These are phyloP conservation scores for Globisporangium nagaii DNA, from an alignment of 352 stramenopile species.

Conservation along the genomic window DNA sequence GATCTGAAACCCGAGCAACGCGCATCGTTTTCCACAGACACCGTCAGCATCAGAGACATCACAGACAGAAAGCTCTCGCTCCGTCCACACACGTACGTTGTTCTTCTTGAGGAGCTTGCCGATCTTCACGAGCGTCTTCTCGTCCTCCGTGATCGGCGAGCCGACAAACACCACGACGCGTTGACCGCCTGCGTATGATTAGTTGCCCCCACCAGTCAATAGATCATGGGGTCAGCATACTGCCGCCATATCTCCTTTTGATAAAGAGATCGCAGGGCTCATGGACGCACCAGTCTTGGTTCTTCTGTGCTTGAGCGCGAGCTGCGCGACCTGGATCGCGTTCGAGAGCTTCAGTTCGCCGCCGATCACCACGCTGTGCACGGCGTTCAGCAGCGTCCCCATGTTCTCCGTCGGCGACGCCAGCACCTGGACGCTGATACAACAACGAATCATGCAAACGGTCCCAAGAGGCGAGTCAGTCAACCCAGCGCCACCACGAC, in stretches of 20 bases:
- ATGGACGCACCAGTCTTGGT: slow-evolving; percentile 94
- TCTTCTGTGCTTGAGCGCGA: slow-evolving; percentile 97
- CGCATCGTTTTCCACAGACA: background rate
- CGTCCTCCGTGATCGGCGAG: slow-evolving; percentile 89
- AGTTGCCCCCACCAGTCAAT: no score
- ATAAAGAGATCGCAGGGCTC: no score
- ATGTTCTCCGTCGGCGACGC: slow-evolving; percentile 97
- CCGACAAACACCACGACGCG: slow-evolving; percentile 97
- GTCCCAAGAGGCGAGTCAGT: no score
- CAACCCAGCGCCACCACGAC: background rate
- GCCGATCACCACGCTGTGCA: slow-evolving; percentile 90
- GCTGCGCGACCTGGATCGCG: slow-evolving; percentile 93
- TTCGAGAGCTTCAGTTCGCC: slow-evolving; percentile 93
- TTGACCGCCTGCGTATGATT: slow-evolving; percentile 41
- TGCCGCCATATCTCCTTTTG: no score
- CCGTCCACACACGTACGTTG: slow-evolving; percentile 86
- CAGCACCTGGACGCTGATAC: slow-evolving; percentile 92
- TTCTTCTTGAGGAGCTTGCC: slow-evolving; percentile 99
- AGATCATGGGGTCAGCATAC: no score
- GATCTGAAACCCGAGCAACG: slow-evolving; percentile 50
- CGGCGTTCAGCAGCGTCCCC: slow-evolving; percentile 93
- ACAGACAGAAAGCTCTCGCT: background rate
- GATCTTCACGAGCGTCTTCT: slow-evolving; percentile 91
- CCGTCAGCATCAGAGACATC: background rate
- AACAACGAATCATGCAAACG: no score